phyloP scores from a whole-genome alignment of 768 basidiomycete species.

The Zangia roseola region DNA sequence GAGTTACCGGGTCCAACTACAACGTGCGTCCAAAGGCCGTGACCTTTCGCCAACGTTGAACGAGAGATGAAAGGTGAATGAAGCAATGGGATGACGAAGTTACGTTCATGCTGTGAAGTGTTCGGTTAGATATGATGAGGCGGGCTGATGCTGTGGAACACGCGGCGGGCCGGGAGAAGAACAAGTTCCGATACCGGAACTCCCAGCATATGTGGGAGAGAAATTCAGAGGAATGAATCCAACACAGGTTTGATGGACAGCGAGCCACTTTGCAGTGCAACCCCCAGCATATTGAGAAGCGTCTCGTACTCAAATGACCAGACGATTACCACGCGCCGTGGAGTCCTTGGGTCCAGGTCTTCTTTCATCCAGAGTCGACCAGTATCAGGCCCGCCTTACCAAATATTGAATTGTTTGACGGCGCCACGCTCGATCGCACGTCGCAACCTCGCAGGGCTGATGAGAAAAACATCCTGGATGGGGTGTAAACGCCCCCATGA shows the following conservation, averaged over 20 bases:
- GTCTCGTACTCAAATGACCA: conserved; percentile 11
- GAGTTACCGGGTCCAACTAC: background rate
- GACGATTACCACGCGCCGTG: conserved; percentile 29
- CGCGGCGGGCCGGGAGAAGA: conserved; percentile 14
- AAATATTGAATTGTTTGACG: conserved; percentile 13
- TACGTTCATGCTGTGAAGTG: conserved; percentile 5
- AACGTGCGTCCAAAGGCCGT: too few relatives aligned
- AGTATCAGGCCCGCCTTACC: conserved; percentile 19
- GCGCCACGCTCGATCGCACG: conserved; percentile 9
- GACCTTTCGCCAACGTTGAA: too few relatives aligned
- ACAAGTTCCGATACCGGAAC: conserved; percentile 27
- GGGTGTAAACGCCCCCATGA: conserved; percentile 14
- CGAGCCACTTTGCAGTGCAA: conserved; percentile 1
- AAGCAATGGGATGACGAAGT: conserved; percentile 2
- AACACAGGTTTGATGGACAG: conserved; percentile 19
- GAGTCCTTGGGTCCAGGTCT: conserved; percentile 28
- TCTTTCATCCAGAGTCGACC: conserved; percentile 1
- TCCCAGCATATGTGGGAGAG: conserved; percentile 3
- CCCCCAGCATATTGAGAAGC: background rate
- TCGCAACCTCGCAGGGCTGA: conserved; percentile 21
- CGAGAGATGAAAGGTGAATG: conserved; percentile 10
- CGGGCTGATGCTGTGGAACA: conserved; percentile 1
- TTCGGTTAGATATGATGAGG: conserved; percentile 30
- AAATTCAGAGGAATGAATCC: conserved; percentile 4
- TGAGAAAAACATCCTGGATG: conserved; percentile 24